phyloP scores from a whole-genome alignment of 306 rosid species.

The Cucurbita moschata region DNA sequence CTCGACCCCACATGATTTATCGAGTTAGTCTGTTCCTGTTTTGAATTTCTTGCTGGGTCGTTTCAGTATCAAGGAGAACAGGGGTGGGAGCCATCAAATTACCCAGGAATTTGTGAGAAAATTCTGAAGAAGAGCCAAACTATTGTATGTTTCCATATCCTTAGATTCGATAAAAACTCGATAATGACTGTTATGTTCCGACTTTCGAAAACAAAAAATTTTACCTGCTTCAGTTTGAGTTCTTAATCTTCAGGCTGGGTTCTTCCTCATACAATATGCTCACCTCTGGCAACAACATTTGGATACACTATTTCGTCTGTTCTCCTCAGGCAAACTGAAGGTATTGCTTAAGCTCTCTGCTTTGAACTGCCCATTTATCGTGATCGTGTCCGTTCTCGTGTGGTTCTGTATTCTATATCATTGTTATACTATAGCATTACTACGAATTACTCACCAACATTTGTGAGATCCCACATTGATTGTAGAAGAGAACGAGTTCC shows the following conservation, averaged over 20 bases:
- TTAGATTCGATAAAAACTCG: background rate
- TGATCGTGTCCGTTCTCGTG: background rate
- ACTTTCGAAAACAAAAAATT: background rate
- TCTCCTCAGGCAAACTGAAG: slow-evolving; percentile 67
- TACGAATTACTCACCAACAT: background rate
- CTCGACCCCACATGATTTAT: background rate
- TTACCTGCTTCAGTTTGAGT: background rate
- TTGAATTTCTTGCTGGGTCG: background rate
- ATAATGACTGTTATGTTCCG: background rate
- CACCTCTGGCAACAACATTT: slow-evolving; percentile 80
- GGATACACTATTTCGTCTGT: slow-evolving; percentile 47
- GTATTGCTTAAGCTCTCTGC: slow-evolving; percentile 16
- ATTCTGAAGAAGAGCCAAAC: slow-evolving; percentile 80
- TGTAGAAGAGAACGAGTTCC: no score
- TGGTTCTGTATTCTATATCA: background rate
- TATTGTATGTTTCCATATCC: slow-evolving; percentile 49
- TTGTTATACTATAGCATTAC: background rate
- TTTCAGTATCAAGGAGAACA: slow-evolving; percentile 91
- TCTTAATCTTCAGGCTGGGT: slow-evolving; percentile 59
- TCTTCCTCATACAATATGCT: slow-evolving; percentile 79
- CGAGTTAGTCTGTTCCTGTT: background rate
- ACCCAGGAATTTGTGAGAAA: slow-evolving; percentile 81
- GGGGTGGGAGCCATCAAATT: slow-evolving; percentile 86
- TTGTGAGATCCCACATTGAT: no score
- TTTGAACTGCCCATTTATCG: background rate